Evolutionary conservation across 148 eudicot species (phyloP).

Genomic region (Silene latifolia): DNA sequence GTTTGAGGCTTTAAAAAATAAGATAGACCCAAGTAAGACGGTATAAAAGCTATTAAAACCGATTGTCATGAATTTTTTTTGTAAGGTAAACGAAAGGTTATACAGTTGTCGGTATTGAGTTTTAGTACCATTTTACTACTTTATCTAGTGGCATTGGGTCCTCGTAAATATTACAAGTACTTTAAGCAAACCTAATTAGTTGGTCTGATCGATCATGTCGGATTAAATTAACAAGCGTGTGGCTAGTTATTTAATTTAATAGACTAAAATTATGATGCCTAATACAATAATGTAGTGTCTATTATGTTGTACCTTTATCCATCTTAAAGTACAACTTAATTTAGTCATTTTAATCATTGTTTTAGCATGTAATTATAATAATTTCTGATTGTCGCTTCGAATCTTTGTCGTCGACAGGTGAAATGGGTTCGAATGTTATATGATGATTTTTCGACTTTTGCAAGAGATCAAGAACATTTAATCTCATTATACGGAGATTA

Average conservation of each 20-base stretch:
- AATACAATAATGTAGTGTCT: constrained; percentile 16
- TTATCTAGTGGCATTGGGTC: no score
- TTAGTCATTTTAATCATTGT: background rate
- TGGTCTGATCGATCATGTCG: constrained; percentile 7
- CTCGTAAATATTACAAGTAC: background rate
- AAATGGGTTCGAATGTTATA: constrained; percentile 86
- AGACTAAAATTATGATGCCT: background rate
- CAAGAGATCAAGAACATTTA: constrained; percentile 77
- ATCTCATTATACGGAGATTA: constrained; percentile 43
- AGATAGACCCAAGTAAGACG: no score
- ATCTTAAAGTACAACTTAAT: constrained; percentile 5
- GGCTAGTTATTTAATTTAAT: background rate
- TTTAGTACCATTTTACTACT: no score
- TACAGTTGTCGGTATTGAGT: no score
- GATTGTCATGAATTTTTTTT: no score
- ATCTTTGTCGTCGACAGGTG: constrained; percentile 38
- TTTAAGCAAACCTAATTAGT: constrained; percentile 9
- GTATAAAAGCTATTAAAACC: no score
- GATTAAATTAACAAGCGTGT: constrained; percentile 12
- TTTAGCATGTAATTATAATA: background rate
- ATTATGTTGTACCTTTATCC: constrained; percentile 19
- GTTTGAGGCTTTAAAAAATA: no score
- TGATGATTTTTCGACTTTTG: constrained; percentile 51
- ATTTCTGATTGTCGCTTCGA: background rate
- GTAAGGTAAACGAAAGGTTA: no score